Evolutionary conservation across 169 alveolate genomes (phyloP).

Genomic region (Babesia ovis): DNA sequence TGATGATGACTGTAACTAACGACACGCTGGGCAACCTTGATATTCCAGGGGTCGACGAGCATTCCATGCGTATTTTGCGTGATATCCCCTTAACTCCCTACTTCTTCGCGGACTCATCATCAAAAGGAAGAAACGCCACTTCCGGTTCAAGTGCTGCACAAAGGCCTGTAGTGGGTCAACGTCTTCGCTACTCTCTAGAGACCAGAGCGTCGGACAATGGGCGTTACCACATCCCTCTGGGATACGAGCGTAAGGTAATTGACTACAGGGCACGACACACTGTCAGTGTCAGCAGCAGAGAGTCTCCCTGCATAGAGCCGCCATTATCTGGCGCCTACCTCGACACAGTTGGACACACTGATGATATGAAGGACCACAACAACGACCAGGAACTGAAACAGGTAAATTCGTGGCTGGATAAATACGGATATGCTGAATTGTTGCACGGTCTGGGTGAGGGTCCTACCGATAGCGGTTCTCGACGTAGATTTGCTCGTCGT

Average conservation of each 20-base stretch:
- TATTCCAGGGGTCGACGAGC: conserved; percentile 41
- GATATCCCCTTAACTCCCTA: conserved; percentile 39
- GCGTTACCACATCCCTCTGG: conserved; percentile 33
- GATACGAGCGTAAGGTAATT: conserved; percentile 32
- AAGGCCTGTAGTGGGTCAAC: conserved; percentile 20
- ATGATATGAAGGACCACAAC: not conserved
- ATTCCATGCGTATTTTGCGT: conserved; percentile 26
- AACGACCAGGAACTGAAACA: conserved; percentile 28
- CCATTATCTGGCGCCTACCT: conserved; percentile 15
- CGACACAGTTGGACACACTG: conserved; percentile 6
- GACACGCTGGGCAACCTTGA: conserved; percentile 45
- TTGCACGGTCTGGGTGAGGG: conserved; percentile 1
- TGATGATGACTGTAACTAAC: conserved; percentile 55
- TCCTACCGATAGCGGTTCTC: not conserved
- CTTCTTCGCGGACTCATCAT: conserved; percentile 10
- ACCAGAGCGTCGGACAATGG: not conserved
- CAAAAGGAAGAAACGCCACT: not conserved
- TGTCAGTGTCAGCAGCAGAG: not conserved
- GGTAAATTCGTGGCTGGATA: conserved; percentile 25
- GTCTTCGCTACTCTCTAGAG: conserved; percentile 27
- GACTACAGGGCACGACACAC: conserved; percentile 41
- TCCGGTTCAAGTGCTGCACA: not conserved
- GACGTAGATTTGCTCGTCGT: conserved; percentile 3
- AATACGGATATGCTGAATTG: conserved; percentile 21
- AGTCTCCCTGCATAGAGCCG: conserved; percentile 18